Conservation (phyloP, 148 eudicot species). For the Cornus suecica region DNA sequence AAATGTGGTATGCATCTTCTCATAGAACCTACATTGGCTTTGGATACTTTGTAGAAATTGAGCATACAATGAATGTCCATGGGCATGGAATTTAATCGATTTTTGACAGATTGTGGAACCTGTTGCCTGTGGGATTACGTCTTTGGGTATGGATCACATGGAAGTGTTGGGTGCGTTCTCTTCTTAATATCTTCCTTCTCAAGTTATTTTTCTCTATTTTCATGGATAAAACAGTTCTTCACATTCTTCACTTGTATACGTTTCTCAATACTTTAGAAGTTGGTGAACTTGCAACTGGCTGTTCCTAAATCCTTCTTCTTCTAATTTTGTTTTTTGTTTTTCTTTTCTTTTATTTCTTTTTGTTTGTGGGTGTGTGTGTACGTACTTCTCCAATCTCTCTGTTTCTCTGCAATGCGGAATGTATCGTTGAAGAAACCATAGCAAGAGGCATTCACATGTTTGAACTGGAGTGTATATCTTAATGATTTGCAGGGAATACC, state of each 20-base stretch:
- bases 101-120: constrained; percentile 69
- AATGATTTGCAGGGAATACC: constrained; percentile 55
- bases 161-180: constrained; percentile 61
- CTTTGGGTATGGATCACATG: constrained; percentile 88
- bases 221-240: not conserved
- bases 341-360: not conserved
- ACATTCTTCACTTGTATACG: not conserved
- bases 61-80: constrained; percentile 6
- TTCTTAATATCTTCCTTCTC: constrained; percentile 6
- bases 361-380: not conserved
- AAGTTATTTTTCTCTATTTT: not conserved
- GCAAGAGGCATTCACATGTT: not conserved
- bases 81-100: constrained; percentile 4
- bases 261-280: not conserved
- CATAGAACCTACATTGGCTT: not conserved
- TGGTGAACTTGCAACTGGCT: not conserved
- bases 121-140: constrained; percentile 77
- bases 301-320: not conserved
- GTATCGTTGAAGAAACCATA: not conserved
- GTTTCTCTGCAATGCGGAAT: not conserved
- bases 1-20: constrained; percentile 63
- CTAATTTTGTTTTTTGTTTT: no score
- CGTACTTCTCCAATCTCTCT: not conserved
- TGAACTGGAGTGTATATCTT: constrained; percentile 1
- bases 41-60: constrained; percentile 2